Conservation (phyloP, 805 yeast species). For the Cyberlindnera bimundalis region DNA sequence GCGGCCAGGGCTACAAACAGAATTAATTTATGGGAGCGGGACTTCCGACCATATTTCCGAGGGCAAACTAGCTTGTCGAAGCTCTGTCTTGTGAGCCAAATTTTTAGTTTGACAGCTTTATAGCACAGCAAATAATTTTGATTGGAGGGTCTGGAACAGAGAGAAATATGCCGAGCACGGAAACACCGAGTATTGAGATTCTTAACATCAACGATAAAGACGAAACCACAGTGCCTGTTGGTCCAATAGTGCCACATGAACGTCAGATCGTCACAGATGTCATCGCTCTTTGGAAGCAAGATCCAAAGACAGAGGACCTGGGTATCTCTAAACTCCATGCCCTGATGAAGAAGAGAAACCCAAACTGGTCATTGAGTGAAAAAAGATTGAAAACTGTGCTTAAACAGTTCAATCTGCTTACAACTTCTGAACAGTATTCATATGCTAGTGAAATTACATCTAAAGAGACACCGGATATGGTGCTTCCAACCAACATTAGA, state of each 20-base stretch:
- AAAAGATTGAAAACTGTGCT: constrained; percentile 52
- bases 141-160: neutral
- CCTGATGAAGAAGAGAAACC: constrained; percentile 46
- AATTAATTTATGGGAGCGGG: too few relatives aligned
- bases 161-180: constrained; percentile 2
- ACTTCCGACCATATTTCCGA: too few relatives aligned
- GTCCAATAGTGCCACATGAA: constrained; percentile 28
- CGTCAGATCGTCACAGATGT: constrained; percentile 41
- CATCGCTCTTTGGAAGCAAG: constrained; percentile 64
- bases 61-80: too few relatives aligned
- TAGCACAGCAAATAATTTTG: too few relatives aligned
- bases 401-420: constrained; percentile 52
- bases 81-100: too few relatives aligned
- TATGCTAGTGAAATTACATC: constrained; percentile 55
- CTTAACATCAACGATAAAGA: constrained; percentile 29
- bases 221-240: constrained; percentile 4
- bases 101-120: too few relatives aligned
- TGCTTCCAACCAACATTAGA: constrained; percentile 41
- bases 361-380: constrained; percentile 62
- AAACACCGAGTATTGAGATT: constrained; percentile 28
- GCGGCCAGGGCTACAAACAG: too few relatives aligned
- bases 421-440: constrained; percentile 40
- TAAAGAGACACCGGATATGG: constrained; percentile 41
- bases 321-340: constrained; percentile 53
- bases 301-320: constrained; percentile 56